Evolutionary conservation across 2,329 filamentous ascomycete genomes (phyloP).

Genomic region (Penicillium crustosum): DNA sequence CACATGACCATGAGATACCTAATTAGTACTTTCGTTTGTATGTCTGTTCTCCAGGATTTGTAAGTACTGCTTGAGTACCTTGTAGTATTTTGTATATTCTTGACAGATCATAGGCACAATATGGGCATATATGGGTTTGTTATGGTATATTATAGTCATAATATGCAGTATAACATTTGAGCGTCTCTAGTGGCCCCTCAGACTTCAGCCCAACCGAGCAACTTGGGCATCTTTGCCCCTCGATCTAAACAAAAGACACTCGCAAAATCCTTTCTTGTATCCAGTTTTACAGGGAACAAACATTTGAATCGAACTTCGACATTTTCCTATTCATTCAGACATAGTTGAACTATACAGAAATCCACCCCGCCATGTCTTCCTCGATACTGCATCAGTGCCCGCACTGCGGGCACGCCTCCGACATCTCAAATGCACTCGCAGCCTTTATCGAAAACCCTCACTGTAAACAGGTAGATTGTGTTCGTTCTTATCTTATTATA

Average conservation of each 20-base stretch:
- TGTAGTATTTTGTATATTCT: neutral
- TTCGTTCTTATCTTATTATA: conserved; percentile 19
- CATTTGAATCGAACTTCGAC: neutral
- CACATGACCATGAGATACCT: conserved; percentile 15
- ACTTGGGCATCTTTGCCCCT: conserved; percentile 17
- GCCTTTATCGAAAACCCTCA: conserved; percentile 40
- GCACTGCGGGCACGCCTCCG: conserved; percentile 40
- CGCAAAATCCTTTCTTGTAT: neutral
- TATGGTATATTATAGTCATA: neutral
- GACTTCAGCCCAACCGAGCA: conserved; percentile 20
- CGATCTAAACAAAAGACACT: neutral
- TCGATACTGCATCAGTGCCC: conserved; percentile 41
- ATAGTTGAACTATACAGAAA: neutral
- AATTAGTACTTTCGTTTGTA: neutral
- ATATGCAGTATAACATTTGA: neutral
- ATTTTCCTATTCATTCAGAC: neutral
- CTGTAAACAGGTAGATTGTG: conserved; percentile 43
- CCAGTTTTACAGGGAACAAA: neutral
- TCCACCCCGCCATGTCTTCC: conserved; percentile 33
- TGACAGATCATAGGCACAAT: neutral
- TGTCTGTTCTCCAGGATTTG: neutral
- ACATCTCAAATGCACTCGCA: conserved; percentile 37
- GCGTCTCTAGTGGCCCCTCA: neutral
- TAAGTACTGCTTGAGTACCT: neutral
- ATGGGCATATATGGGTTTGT: neutral